These are phyloP conservation scores for Ustilago crameri DNA, from an alignment of 1,284 basidiomycete genomes.

Conservation along the genomic window DNA sequence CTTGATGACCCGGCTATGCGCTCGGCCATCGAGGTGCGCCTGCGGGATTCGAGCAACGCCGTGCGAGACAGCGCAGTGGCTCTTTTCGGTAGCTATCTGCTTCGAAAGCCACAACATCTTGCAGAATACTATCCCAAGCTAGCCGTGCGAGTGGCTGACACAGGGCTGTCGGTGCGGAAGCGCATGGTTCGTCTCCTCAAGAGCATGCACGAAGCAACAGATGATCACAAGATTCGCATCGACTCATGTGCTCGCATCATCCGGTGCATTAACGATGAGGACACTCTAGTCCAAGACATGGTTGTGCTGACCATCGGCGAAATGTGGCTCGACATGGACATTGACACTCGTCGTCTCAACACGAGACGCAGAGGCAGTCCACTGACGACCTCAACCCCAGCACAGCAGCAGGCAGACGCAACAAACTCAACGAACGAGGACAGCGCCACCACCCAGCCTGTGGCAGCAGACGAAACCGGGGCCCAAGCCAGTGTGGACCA, in stretches of 20 bases:
- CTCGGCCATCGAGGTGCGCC: slow-evolving; percentile 81
- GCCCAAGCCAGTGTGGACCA: not conserved
- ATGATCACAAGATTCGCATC: slow-evolving; percentile 74
- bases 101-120: slow-evolving; percentile 84
- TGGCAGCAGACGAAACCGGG: not conserved
- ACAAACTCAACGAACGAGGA: slow-evolving; percentile 6
- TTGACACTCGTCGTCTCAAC: slow-evolving; percentile 31
- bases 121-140: slow-evolving; percentile 86
- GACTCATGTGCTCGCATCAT: slow-evolving; percentile 88
- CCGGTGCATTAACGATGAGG: slow-evolving; percentile 86
- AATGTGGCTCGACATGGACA: slow-evolving; percentile 77
- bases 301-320: slow-evolving; percentile 88
- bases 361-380: slow-evolving; percentile 25
- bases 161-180: slow-evolving; percentile 90
- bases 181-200: slow-evolving; percentile 93
- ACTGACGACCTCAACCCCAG: slow-evolving; percentile 3
- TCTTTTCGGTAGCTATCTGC: slow-evolving; percentile 92
- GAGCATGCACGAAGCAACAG: slow-evolving; percentile 78
- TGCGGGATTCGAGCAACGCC: slow-evolving; percentile 87
- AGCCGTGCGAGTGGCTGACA: slow-evolving; percentile 87
- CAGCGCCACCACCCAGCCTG: not conserved
- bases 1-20: slow-evolving; percentile 48
- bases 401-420: slow-evolving; percentile 4
- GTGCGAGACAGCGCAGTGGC: slow-evolving; percentile 96
- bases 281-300: slow-evolving; percentile 86